Evolutionary conservation across 441 rosid species (phyloP).

Genomic region (Gossypium davidsonii): DNA sequence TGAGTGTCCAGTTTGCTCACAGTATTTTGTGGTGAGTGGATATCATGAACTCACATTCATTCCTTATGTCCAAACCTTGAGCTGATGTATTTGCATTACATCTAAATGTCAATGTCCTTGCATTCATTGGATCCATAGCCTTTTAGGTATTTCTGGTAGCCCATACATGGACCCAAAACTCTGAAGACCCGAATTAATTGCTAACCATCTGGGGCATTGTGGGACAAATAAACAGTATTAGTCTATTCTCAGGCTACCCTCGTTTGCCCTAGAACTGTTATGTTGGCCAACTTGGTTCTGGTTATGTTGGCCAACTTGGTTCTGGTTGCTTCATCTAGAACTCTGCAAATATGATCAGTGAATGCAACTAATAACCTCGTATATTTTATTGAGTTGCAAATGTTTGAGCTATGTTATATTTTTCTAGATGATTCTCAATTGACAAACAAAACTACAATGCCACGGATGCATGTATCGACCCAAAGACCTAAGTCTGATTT

Average conservation of each 20-base stretch:
- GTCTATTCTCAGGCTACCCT: not conserved
- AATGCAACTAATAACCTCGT: not conserved
- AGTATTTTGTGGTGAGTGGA: slow-evolving; percentile 74
- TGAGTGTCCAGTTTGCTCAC: slow-evolving; percentile 93
- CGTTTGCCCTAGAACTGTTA: not conserved
- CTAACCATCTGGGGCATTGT: not conserved
- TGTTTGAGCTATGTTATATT: not conserved
- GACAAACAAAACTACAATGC: not conserved
- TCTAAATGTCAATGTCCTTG: slow-evolving; percentile 2
- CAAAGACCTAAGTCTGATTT: not conserved
- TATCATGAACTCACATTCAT: not conserved
- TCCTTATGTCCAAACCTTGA: not conserved
- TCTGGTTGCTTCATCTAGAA: not conserved
- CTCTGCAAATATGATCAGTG: not conserved
- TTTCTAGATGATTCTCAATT: not conserved
- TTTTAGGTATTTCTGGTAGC: not conserved
- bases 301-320: not conserved
- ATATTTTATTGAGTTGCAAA: not conserved
- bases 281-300: not conserved
- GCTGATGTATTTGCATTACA: not conserved
- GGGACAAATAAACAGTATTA: not conserved
- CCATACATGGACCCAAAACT: not conserved
- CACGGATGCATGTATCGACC: not conserved
- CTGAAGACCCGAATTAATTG: not conserved
- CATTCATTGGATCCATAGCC: not conserved